These are phyloP conservation scores for Scleromitrula shiraiana DNA, from an alignment of 2,329 filamentous ascomycete species.

Conservation along the genomic window DNA sequence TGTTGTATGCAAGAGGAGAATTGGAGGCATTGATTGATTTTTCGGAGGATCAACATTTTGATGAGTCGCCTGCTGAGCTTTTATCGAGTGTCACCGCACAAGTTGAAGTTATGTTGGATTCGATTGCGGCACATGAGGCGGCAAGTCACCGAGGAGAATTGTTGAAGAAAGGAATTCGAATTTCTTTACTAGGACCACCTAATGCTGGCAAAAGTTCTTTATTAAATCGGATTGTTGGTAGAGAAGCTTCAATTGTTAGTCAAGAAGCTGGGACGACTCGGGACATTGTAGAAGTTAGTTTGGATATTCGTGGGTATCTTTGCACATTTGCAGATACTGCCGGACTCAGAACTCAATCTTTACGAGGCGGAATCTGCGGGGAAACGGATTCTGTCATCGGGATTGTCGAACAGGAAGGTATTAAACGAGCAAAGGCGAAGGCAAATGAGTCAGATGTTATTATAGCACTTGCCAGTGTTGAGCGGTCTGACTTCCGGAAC, in stretches of 20 bases:
- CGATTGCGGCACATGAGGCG: conserved; percentile 61
- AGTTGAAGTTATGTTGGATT: conserved; percentile 50
- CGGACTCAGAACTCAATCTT: conserved; percentile 56
- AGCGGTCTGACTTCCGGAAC: conserved; percentile 34
- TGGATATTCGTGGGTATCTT: conserved; percentile 84
- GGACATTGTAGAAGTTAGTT: conserved; percentile 84
- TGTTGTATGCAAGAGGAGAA: conserved; percentile 79
- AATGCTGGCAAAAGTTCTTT: conserved; percentile 94
- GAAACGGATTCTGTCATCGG: conserved; percentile 44
- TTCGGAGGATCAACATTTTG: conserved; percentile 93
- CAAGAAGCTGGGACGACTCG: conserved; percentile 87
- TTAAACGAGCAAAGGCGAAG: conserved; percentile 73
- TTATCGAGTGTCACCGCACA: conserved; percentile 60
- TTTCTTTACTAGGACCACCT: conserved; percentile 82
- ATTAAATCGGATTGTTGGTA: conserved; percentile 80
- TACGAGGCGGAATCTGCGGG: conserved; percentile 2
- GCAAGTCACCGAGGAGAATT: conserved; percentile 80
- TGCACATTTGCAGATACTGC: conserved; percentile 96
- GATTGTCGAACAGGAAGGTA: conserved; percentile 79
- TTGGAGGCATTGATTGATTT: conserved; percentile 96
- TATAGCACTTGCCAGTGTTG: conserved; percentile 70
- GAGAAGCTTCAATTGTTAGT: conserved; percentile 93
- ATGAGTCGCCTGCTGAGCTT: conserved; percentile 70
- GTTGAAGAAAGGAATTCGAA: conserved; percentile 72
- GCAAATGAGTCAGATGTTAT: conserved; percentile 80